Evolutionary conservation across 2,329 filamentous ascomycete species (phyloP), one percentile per base, ranked within the genome.

Genomic region (Cytospora chrysosperma): DNA sequence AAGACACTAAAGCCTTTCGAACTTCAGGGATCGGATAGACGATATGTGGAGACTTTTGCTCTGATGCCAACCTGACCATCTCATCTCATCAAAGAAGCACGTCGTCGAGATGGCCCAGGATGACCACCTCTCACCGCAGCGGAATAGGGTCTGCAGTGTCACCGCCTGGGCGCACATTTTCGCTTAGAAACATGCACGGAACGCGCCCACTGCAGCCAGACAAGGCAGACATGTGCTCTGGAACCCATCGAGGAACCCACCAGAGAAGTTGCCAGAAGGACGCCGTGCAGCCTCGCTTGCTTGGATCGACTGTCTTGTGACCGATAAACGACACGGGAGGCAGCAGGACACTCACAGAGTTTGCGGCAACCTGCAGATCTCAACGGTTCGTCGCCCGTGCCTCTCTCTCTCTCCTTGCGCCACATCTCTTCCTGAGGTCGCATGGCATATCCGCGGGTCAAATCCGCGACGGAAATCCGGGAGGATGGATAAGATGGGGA

Each of bases 261-360:
- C 37, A 55, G 6, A 21, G 58, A 61, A 55, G 21, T 49, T 55
- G 27, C 37, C 58, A 61, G 58, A 34, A 61, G n/a, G 51, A 54
- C 37, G 58, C 58, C 40, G 58, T 55, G 58, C 32, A 49, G 37
- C 27, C 27, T 40, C 34, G 37, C 58, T 27, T 61, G 51, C 58
- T 55, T 55, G 15, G 40, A n/a, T 7, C 51, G 26, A 21, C 32
- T 30, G 58, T 55, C 51, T 49, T 61, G 58, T 61, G 58, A 61
- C 58, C 4, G 37, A 61, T 4, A 40, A 37, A n/a, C 53, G 13
- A 10, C 26, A n/a, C 58, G 58, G 58, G 26, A 30, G 49, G 50
- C 51, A 51, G 40, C 58, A 55, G 34, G 13, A 43, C 19, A 32
- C 28, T 40, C 26, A 21, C 37, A 51, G n/a, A 34, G 28, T n/a